phyloP scores from a whole-genome alignment of 2,329 filamentous ascomycete genomes.

The Zymoseptoria crescenta region DNA sequence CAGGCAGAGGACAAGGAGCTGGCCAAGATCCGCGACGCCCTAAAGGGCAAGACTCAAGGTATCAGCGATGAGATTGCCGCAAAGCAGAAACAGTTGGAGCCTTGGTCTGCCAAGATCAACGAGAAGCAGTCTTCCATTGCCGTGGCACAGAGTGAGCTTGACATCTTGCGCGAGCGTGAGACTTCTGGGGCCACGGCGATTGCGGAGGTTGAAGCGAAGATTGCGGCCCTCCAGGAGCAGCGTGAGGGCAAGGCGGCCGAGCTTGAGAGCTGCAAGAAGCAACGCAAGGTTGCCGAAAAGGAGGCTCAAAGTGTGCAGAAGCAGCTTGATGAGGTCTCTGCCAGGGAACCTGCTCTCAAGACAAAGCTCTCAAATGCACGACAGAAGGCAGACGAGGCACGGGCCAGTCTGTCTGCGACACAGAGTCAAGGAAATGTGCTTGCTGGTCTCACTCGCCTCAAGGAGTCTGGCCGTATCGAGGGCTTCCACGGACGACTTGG shows the following conservation, averaged over 20 bases:
- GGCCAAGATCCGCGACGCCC: slow-evolving; percentile 68
- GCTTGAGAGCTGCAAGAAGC: slow-evolving; percentile 64
- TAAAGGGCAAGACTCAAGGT: slow-evolving; percentile 93
- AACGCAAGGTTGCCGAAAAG: slow-evolving; percentile 65
- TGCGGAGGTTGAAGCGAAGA: slow-evolving; percentile 74
- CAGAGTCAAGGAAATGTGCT: slow-evolving; percentile 83
- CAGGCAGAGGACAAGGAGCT: slow-evolving; percentile 75
- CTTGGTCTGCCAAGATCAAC: slow-evolving; percentile 95
- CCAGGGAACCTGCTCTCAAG: slow-evolving; percentile 74
- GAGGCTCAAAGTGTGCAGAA: slow-evolving; percentile 64
- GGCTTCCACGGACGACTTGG: slow-evolving; percentile 94
- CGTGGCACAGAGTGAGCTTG: slow-evolving; percentile 87
- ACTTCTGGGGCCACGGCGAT: slow-evolving; percentile 80
- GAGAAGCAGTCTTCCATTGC: slow-evolving; percentile 91
- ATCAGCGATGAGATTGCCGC: slow-evolving; percentile 86
- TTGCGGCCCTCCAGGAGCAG: slow-evolving; percentile 63
- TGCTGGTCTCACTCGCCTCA: slow-evolving; percentile 84
- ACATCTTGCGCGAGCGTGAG: slow-evolving; percentile 81
- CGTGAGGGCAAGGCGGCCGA: slow-evolving; percentile 63
- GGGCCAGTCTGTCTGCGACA: slow-evolving; percentile 78
- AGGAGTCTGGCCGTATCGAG: slow-evolving; percentile 91
- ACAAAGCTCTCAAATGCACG: slow-evolving; percentile 79
- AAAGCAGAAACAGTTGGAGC: slow-evolving; percentile 90
- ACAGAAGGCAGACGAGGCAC: slow-evolving; percentile 93
- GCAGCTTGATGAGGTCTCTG: slow-evolving; percentile 63